Percentiles rank a stretch among this genome's conserved stretches.
These are phyloP conservation scores for Arabidopsis suecica DNA, from an alignment of 345 rosid species.

Conservation along the genomic window DNA sequence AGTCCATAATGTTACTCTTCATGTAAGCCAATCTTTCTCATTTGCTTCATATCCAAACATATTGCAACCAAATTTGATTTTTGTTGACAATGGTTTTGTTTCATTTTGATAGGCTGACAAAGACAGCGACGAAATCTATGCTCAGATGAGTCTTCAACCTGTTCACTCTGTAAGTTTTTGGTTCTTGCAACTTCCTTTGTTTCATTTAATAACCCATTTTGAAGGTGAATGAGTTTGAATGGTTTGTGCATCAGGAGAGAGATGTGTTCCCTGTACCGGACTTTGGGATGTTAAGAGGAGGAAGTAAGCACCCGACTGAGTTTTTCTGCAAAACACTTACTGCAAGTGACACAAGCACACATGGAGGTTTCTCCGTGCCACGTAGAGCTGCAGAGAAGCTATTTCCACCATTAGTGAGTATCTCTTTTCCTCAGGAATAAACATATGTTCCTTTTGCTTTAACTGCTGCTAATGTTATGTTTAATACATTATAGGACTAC, in stretches of 20 bases:
- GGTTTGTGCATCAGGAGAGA: slow-evolving; percentile 62
- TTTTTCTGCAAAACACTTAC: slow-evolving; percentile 96
- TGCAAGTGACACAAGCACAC: slow-evolving; percentile 98
- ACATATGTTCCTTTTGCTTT: background rate
- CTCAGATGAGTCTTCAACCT: slow-evolving; percentile 97
- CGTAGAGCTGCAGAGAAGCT: slow-evolving; percentile 99
- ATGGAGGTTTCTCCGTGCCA: slow-evolving; percentile 99
- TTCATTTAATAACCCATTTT: background rate
- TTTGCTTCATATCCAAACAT: background rate
- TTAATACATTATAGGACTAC: slow-evolving; percentile 62
- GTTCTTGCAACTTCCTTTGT: background rate
- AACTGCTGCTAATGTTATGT: slow-evolving; percentile 7
- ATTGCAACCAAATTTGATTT: background rate
- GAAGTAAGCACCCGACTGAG: slow-evolving; percentile 88
- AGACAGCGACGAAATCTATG: slow-evolving; percentile 93
- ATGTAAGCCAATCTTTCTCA: slow-evolving; percentile 54
- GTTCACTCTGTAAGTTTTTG: slow-evolving; percentile 72
- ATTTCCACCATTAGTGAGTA: slow-evolving; percentile 83
- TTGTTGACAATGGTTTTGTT: slow-evolving; percentile 14
- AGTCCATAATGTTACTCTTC: slow-evolving; percentile 89
- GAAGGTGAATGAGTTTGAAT: background rate
- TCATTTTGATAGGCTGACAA: slow-evolving; percentile 74
- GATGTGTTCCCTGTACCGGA: slow-evolving; percentile 89
- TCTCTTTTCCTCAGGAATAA: background rate
- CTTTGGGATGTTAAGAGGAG: slow-evolving; percentile 68